Evolutionary conservation across 2,329 filamentous ascomycete species (phyloP), one percentile per base, ranked within the genome.

Genomic region (Atkinsonella texensis): DNA sequence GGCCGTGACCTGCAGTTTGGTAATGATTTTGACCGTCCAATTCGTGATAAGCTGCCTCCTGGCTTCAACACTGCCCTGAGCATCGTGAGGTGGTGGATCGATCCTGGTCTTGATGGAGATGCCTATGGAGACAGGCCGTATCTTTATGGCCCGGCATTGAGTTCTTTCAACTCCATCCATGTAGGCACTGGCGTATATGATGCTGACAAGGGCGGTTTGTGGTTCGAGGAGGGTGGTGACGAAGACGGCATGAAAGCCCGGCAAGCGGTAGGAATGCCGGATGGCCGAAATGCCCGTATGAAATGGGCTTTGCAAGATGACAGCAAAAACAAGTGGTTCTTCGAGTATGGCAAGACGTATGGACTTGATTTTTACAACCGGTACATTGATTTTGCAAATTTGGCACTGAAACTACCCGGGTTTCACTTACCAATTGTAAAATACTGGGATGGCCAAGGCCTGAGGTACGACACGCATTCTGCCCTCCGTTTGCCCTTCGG

Each of bases 21-120:
- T 42, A 97, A 97, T 66, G 89, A 96, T 72, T 96, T 97, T 64
- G 90, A 95, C 62, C 80, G 86, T 48, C 88, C 93, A 0, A 93
- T 98, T 59, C 80, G 89, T 32, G 85, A 95, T 63, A 80, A 83
- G 15, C 74, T 98, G 2, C 91, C 93, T 0, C 87, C 88, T 0
- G 89, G 91, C 0, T 95, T 95, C 68, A 81, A 81, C 63, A 84
- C 87, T 10, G 90, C 89, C 0, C 81, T 96, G 68, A 83, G 81
- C 49, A 84, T 95, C 43, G 87, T 95, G 31, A 87, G 87, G 59
- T 94, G 87, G 85, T 87, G 83, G 72, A 85, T 97, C 47, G 91
- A 98, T 63, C 91, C 91, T 0, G 88, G 89, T 0, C 71, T 98
- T 0, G 89, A 96, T 9, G 90, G 89, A 10, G 90, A 98, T 65